Percentiles rank a stretch among this genome's conserved stretches.
Conservation (phyloP, 768 basidiomycete species). For the Mycena venus region DNA sequence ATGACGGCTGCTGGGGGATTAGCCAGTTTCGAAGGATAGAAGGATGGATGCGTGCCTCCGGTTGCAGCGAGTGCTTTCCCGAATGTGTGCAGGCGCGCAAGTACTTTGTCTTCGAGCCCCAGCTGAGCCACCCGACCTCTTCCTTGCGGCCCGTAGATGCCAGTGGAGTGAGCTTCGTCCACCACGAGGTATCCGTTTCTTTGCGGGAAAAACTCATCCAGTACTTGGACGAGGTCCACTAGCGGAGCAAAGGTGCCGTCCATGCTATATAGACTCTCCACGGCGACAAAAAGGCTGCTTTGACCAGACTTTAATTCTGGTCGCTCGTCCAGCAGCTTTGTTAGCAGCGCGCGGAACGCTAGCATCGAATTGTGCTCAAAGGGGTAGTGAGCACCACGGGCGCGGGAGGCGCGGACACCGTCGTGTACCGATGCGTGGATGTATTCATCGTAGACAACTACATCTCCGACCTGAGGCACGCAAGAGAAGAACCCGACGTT, state of each 20-base stretch:
- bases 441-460: conserved; percentile 85
- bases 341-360: conserved; percentile 62
- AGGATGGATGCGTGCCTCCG: conserved; percentile 74
- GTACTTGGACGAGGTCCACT: conserved; percentile 67
- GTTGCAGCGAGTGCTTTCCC: conserved; percentile 91
- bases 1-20: conserved; percentile 70
- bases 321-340: conserved; percentile 52
- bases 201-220: conserved; percentile 72
- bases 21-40: neutral
- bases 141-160: conserved; percentile 86
- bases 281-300: conserved; percentile 78
- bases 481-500: conserved; percentile 90
- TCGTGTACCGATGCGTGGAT: conserved; percentile 95
- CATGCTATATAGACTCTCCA: conserved; percentile 96
- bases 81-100: conserved; percentile 90
- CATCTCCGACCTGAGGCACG: conserved; percentile 83
- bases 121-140: conserved; percentile 79
- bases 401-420: conserved; percentile 81
- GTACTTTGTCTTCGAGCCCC: conserved; percentile 78
- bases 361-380: conserved; percentile 83
- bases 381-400: conserved; percentile 51
- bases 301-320: conserved; percentile 53
- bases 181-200: conserved; percentile 83
- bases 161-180: conserved; percentile 96
- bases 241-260: conserved; percentile 93